Percentiles rank a stretch among this genome's conserved stretches.
Evolutionary conservation across 306 rosid genomes (phyloP).

Genomic region (Ormosia semicastrata): DNA sequence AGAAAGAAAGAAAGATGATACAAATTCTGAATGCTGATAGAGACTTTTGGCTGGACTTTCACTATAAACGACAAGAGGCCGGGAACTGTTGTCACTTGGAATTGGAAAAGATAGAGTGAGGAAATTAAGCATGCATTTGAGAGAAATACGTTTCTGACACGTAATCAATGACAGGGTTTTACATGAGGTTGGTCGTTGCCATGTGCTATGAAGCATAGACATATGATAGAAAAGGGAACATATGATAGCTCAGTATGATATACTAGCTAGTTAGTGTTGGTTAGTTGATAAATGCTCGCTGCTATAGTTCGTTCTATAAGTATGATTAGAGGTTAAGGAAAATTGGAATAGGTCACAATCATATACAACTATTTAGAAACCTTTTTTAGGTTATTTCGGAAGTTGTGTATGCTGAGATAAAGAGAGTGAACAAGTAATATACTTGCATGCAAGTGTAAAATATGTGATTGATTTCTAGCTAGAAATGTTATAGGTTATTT

Average conservation of each 20-base stretch:
- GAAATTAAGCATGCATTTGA: conserved; percentile 45
- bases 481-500: not conserved
- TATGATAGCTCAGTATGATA: not conserved
- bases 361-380: not conserved
- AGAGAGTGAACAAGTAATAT: conserved; percentile 15
- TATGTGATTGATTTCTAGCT: not conserved
- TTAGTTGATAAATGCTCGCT: not conserved
- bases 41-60: conserved; percentile 26
- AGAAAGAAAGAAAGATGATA: not conserved
- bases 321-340: not conserved
- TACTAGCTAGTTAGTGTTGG: not conserved
- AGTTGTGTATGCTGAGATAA: conserved; percentile 5
- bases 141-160: conserved; percentile 45
- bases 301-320: not conserved
- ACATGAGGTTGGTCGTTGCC: conserved; percentile 47
- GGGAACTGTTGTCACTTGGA: not conserved
- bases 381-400: conserved; percentile 8
- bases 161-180: conserved; percentile 37
- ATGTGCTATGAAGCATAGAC: conserved; percentile 27
- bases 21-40: not conserved
- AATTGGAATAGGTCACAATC: conserved; percentile 24
- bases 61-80: not conserved
- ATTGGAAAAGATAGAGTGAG: conserved; percentile 13
- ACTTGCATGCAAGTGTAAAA: conserved; percentile 4
- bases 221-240: not conserved